Conservation (phyloP, 2,329 filamentous ascomycete species). For the Aspergillus costaricaensis region DNA sequence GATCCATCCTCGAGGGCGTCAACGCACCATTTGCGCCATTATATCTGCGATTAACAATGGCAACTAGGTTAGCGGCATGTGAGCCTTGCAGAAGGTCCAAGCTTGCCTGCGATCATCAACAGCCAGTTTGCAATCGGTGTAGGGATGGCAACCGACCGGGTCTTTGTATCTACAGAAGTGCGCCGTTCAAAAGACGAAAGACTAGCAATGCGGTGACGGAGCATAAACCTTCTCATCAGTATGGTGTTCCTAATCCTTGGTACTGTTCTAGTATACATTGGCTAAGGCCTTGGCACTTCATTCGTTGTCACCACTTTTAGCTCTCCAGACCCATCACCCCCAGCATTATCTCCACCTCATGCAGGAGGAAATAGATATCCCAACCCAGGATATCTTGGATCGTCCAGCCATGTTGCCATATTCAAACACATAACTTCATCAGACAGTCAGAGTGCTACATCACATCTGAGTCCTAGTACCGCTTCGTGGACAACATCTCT, state of each 20-base stretch:
- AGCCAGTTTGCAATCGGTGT: constrained; percentile 5
- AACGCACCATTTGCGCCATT: too few relatives aligned
- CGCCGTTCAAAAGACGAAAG: neutral
- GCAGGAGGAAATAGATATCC: constrained; percentile 22
- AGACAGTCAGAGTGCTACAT: constrained; percentile 17
- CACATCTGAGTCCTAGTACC: constrained; percentile 3
- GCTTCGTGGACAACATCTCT: neutral
- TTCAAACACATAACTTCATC: constrained; percentile 27
- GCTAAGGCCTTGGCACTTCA: too few relatives aligned
- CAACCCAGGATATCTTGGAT: constrained; percentile 32
- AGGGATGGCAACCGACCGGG: constrained; percentile 18
- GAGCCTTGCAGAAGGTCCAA: constrained; percentile 10
- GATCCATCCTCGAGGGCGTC: too few relatives aligned
- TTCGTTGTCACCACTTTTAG: too few relatives aligned
- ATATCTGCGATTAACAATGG: too few relatives aligned
- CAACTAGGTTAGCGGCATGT: neutral
- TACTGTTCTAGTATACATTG: too few relatives aligned
- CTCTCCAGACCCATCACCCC: neutral
- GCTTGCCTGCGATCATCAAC: constrained; percentile 6
- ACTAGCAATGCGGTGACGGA: neutral
- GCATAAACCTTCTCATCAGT: too few relatives aligned
- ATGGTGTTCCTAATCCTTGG: too few relatives aligned
- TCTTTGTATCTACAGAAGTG: neutral
- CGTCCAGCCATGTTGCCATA: constrained; percentile 32
- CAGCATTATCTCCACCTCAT: constrained; percentile 6